Evolutionary conservation across 805 yeast genomes (phyloP), one percentile per base, ranked within the genome.

Genomic region (Kodamaea kakaduensis): DNA sequence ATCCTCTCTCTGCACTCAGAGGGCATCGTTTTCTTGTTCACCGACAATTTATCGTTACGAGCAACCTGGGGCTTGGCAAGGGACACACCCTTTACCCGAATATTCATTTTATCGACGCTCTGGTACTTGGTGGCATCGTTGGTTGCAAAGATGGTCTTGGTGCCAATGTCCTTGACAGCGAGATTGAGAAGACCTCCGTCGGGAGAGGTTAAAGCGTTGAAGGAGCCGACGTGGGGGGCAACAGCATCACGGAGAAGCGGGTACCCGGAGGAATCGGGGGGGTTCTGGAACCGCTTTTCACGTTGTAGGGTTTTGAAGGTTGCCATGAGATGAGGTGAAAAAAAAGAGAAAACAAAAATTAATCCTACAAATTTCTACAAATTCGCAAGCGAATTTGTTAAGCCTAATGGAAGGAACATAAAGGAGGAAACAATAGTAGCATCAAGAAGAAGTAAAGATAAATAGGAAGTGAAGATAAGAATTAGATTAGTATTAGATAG

Each of bases 141-240:
- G 18, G 88, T 78, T 59, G 93, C 98, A 55, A 86, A 90, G 9
- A 87, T 80, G 12, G 88, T 78, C 52, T 81, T 85, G 41, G 76
- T 63, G 7, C 97, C 98, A 42, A 93, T 87, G 54, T 93, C 97
- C 51, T 81, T 72, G 31, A 83, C 94, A 2, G 84, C 97, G 34
- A 82, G 65, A 57, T 89, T 87, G 41, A 93, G 69, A 17, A 93
- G 60, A 5, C 96, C 96, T 31, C 90, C 95, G 28, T 71, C 79
- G 16, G 84, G 78, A 40, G 85, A 95, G 16, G 95, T 84, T 38
- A 93, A 69, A 4, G 97, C 97, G 69, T 93, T 84, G 71, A 93
- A 93, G 1, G 97, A 90, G 6, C 95, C 97, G 37, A 93, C 76
- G 58, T 93, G 98, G 4, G 98, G 98, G 38, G 78, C 78, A 25